Conservation (phyloP, 345 rosid species). For the Abelmoschus esculentus region DNA sequence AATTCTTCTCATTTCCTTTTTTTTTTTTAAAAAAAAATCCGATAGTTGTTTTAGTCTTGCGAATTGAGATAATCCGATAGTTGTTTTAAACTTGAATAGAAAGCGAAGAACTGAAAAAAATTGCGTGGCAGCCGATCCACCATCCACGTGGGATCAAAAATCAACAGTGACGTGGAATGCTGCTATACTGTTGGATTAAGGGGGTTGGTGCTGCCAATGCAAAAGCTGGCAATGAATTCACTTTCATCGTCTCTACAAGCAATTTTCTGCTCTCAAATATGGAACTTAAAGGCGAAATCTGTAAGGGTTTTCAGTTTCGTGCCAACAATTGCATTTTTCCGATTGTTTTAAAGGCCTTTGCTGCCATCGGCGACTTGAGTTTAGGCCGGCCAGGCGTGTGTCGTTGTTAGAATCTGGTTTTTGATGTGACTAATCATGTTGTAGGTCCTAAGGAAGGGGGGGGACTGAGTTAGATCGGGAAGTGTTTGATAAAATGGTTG, state of each 20-base stretch:
- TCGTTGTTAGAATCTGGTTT: background rate
- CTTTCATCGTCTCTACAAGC: no score
- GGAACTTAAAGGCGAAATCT: background rate
- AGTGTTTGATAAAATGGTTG: no score
- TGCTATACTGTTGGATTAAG: background rate
- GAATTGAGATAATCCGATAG: background rate
- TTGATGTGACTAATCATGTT: background rate
- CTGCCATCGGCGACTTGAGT: background rate
- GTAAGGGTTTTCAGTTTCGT: background rate
- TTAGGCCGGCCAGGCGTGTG: background rate
- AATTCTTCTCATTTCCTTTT: slow-evolving; percentile 23
- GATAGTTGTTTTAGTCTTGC: background rate
- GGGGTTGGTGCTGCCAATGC: no score
- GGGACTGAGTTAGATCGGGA: no score
- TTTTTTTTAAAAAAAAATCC: no score
- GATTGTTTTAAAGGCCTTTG: background rate
- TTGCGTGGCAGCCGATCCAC: background rate
- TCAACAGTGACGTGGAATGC: background rate
- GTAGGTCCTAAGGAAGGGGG: no score
- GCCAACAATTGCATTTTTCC: background rate
- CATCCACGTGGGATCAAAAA: background rate
- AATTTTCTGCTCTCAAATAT: no score
- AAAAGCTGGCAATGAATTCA: no score
- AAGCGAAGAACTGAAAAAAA: background rate
- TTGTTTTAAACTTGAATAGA: background rate